Evolutionary conservation across 2,329 filamentous ascomycete genomes (phyloP), one percentile per base, ranked within the genome.

Genomic region (Neoascochyta sp.): DNA sequence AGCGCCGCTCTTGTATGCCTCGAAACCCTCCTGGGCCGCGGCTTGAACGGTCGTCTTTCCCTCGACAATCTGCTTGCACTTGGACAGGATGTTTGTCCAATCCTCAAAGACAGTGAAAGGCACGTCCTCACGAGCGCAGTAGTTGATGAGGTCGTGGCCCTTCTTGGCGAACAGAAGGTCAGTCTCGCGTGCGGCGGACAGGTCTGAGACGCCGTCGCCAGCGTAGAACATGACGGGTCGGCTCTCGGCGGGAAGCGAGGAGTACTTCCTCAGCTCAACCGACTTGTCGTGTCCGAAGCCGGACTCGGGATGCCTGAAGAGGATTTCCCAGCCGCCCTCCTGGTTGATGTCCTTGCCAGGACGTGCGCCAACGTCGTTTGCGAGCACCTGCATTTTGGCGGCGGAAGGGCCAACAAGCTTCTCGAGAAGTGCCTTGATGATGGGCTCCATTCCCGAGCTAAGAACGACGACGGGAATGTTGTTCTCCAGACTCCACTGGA

Each of bases 231-330:
- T 78, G 21, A 79, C 81, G 2, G 92, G 92, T 22, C 88, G 75
- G 53, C 83, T 66, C 17, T 70, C 62, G 9, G 71, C 71, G 0
- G 86, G 80, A 23, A 94, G 71, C 15, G 78, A 72, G 3, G 83
- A 81, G 66, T 96, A 96, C 29, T 87, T 87, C 45, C 86, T 80
- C 53, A 98, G 87, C 60, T 92, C 86, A 31, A 90, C 71, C 15
- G 83, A 89, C 76, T 98, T 98, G 73, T 98, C 90, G 60, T 98
- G 92, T n/a, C 92, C 92, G 53, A 93, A 93, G 36, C 81, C 75
- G 57, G 83, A 87, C 39, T 90, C 86, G 0, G 55, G 55, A 60
- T 98, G 89, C 55, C 87, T 88, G 66, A 82, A 98, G 36, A 78
- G 71, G 50, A 98, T 90, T 54, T 82, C 71, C 92, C 92, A 98